A percentile compares a stretch with the other conserved stretches of the same genome.
These are phyloP conservation scores for Beauveria sp. DNA, from an alignment of 2,329 filamentous ascomycete genomes.

Conservation along the genomic window DNA sequence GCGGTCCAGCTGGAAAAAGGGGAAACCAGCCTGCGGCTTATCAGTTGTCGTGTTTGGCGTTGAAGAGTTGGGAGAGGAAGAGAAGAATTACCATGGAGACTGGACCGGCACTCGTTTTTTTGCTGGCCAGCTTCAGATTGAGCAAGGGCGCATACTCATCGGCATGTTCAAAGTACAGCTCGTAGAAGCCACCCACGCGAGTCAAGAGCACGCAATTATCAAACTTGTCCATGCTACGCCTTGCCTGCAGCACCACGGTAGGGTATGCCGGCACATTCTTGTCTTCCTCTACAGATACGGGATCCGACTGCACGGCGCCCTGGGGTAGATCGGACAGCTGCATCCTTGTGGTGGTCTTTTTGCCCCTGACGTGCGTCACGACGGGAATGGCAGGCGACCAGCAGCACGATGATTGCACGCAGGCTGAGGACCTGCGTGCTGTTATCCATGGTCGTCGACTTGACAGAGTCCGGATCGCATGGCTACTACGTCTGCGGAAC, in stretches of 20 bases:
- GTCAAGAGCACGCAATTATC: conserved; percentile 86
- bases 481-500: not conserved
- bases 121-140: conserved; percentile 77
- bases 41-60: not conserved
- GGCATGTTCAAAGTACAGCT: conserved; percentile 95
- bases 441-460: not conserved
- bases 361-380: conserved; percentile 29
- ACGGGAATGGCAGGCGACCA: not conserved
- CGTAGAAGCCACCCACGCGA: conserved; percentile 91
- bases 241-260: conserved; percentile 79
- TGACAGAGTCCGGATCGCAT: not conserved
- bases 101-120: conserved; percentile 68
- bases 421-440: not conserved
- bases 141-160: conserved; percentile 80
- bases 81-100: conserved; percentile 68
- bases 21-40: conserved; percentile 69
- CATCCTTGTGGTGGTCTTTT: conserved; percentile 47
- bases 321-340: conserved; percentile 51
- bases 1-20: conserved; percentile 83
- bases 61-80: conserved; percentile 8
- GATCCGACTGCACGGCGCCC: conserved; percentile 30
- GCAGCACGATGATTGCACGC: not conserved
- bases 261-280: conserved; percentile 57
- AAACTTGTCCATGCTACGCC: conserved; percentile 84
- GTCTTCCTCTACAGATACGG: conserved; percentile 28